Conservation (phyloP, 1,139 yeast genomes). For the Suzukiozyma palmioleophila region DNA sequence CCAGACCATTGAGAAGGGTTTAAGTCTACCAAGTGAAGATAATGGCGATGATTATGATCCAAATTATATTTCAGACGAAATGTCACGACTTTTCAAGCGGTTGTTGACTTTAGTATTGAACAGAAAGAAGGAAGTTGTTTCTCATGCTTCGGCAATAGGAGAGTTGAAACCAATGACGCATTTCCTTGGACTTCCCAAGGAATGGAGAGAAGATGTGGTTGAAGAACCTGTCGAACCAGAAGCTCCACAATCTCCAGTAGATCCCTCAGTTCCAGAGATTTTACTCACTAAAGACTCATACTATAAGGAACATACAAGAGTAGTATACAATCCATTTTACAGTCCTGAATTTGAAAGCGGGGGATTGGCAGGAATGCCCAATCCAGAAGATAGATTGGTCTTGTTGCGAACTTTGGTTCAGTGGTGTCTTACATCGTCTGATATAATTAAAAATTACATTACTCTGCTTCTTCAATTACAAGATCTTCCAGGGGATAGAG, state of each 20-base stretch:
- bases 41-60: constrained; percentile 13
- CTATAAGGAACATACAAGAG: constrained; percentile 4
- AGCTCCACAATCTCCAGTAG: constrained; percentile 26
- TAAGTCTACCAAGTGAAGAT: constrained; percentile 29
- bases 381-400: constrained; percentile 44
- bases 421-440: constrained; percentile 48
- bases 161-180: constrained; percentile 35
- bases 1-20: constrained; percentile 48
- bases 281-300: constrained; percentile 20
- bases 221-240: constrained; percentile 11
- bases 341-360: constrained; percentile 34
- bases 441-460: constrained; percentile 37
- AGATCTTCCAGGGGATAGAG: constrained; percentile 44
- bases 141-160: constrained; percentile 30
- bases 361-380: constrained; percentile 41
- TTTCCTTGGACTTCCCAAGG: constrained; percentile 40
- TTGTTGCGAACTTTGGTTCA: constrained; percentile 42
- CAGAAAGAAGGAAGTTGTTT: constrained; percentile 32
- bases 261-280: constrained; percentile 35
- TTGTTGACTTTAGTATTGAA: constrained; percentile 38
- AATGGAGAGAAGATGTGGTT: constrained; percentile 37
- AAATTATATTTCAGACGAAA: constrained; percentile 22
- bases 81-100: constrained; percentile 33
- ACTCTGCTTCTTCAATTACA: constrained; percentile 26
- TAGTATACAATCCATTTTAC: constrained; percentile 28